These are phyloP conservation scores for Pichia ethanolica DNA, from an alignment of 805 yeast species.

Conservation along the genomic window DNA sequence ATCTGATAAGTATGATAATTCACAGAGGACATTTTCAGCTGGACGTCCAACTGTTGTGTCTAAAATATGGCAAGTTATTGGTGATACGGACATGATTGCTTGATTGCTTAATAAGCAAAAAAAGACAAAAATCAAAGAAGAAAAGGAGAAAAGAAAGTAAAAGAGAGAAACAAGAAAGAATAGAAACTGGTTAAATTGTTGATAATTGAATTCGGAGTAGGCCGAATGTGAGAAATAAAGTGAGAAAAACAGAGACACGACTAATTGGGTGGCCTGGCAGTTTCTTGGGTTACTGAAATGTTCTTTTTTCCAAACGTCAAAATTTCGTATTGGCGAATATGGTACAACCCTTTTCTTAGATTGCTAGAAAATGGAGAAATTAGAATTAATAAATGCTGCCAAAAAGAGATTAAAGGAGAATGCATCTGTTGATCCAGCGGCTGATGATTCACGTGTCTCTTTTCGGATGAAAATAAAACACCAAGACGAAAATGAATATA, in stretches of 20 bases:
- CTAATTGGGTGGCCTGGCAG: no score
- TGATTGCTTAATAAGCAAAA: not conserved
- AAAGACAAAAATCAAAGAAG: not conserved
- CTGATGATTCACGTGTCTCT: not conserved
- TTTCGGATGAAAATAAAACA: not conserved
- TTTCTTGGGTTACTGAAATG: no score
- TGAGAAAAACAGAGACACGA: not conserved
- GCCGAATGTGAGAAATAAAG: not conserved
- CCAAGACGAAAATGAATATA: no score
- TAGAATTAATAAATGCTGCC: not conserved
- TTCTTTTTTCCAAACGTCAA: no score
- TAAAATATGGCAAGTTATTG: conserved; percentile 83
- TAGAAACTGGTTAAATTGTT: no score
- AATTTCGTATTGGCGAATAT: not conserved
- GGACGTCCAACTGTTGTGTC: conserved; percentile 84
- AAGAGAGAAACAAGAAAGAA: not conserved
- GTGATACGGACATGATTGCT: conserved; percentile 25
- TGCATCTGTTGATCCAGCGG: not conserved
- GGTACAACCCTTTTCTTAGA: no score
- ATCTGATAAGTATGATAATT: conserved; percentile 36
- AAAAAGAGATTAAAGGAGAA: not conserved
- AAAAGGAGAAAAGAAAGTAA: not conserved
- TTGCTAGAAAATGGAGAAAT: not conserved
- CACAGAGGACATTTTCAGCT: conserved; percentile 67
- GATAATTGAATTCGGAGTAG: not conserved